Base-by-base conservation (phyloP, 1,284 basidiomycete species). In the Papiliotrema fonsecae region DNA sequence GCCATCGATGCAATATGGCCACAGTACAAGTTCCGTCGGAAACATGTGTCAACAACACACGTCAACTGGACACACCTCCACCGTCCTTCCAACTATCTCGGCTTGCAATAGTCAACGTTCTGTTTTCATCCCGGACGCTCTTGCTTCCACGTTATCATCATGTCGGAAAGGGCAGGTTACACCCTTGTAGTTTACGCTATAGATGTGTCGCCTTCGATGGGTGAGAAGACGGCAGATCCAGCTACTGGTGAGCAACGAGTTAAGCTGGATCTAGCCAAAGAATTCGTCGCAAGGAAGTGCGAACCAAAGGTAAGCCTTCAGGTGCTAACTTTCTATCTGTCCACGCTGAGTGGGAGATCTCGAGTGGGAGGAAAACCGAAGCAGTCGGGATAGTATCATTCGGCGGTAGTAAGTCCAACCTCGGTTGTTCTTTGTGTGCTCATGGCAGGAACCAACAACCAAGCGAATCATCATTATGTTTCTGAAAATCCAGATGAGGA, bases 151-250 rank as follows among this genome's bases (percentile, higher is more conserved):
- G 5, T 14, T 42, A 45, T 26, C 45, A 45, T 35, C 9, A 69
- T 66, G 62, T 38, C 61, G 18, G 67, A 62, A 9, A 35, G 69
- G 41, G 67, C 64, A 35, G 70, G 70, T 0, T 74, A 69, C 52
- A 69, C 64, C 10, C 53, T 70, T 27, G 58, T 63, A 3, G 62
- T 70, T 16, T 96, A 90, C 65, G 79, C 90, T 64, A 75, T 96
- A 62, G 92, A 96, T 76, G 77, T 87, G 40, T 92, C 88, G 2
- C 81, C 85, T 45, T 84, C 88, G 34, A 94, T 96, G 91, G 84
- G 80, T 18, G 81, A 78, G 49, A 69, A 75, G 48, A 77, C 85
- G 41, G 77, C 82, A 37, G 73, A 87, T 27, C 78, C 83, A 5
- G 77, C 76, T 26, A 77, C 82, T 58, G 64, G 73, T 36, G 76